phyloP scores from a whole-genome alignment of 345 rosid species.

The Eucalyptus pumila region DNA sequence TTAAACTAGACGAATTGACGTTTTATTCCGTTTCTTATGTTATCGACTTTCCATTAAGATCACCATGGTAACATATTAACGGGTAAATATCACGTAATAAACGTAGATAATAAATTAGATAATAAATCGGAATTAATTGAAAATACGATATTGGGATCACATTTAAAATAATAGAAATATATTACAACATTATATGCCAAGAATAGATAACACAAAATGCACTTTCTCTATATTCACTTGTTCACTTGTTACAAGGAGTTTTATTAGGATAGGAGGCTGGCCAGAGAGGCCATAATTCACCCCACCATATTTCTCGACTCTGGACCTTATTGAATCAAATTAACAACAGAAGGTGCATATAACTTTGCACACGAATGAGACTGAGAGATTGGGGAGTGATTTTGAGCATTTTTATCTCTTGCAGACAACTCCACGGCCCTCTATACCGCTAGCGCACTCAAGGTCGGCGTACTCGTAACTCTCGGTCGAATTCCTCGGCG shows the following conservation, averaged over 20 bases:
- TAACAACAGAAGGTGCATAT: background rate
- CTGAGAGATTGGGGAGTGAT: background rate
- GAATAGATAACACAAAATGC: background rate
- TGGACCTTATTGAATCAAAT: background rate
- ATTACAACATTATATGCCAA: background rate
- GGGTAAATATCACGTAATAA: too few species aligned
- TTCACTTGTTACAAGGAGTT: background rate
- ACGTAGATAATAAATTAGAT: accelerated
- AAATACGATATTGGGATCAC: too few species aligned
- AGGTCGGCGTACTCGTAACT: background rate
- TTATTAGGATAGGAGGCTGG: background rate
- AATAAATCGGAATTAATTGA: too few species aligned
- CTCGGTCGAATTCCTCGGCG: background rate
- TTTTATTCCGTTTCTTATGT: too few species aligned
- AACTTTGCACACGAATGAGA: background rate
- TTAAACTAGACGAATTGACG: too few species aligned
- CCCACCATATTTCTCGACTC: background rate
- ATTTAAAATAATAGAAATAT: too few species aligned
- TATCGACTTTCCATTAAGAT: too few species aligned
- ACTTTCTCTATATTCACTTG: background rate
- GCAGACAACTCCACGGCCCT: slow-evolving; percentile 8
- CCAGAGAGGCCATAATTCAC: background rate
- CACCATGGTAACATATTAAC: accelerated
- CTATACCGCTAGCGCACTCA: background rate
- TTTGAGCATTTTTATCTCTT: slow-evolving; percentile 1